Evolutionary conservation across 1,139 yeast genomes (phyloP), one percentile per base, ranked within the genome.

Genomic region (Lodderomyces elongisporus): DNA sequence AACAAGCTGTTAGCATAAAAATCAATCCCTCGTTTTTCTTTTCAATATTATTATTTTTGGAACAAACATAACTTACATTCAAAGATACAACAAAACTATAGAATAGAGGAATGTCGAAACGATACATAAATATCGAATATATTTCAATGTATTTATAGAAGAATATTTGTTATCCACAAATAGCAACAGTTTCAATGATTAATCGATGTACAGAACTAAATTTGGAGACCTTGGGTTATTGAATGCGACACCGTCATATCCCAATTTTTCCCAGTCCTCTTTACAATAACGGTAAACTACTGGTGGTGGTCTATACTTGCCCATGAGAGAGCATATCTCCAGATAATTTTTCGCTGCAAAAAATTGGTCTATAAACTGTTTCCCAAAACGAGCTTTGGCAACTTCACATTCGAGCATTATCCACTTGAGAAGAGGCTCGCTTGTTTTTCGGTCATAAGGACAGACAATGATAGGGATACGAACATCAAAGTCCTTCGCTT

Each of bases 401-500:
- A 56, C 41, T 27, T 68, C 73, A 40, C 75, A 70, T 48, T 78
- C 82, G 32, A 62, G 60, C 43, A 66, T 49, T n/a, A 79, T 74
- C 71, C 74, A 77, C 49, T 53, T 65, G 44, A 65, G 58, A 30
- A 69, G 51, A 46, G 64, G 66, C 36, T 55, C 67, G 36, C 73
- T 70, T 48, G 61, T 66, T 14, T 37, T 47, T 35, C 67, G 58
- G 52, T 78, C 76, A 54, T 56, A 71, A 1, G 81, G 79, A 32
- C 79, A 60, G 0, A 79, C 63, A 0, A 72, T 72, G 3, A 79
- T 54, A 1, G 82, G 83, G 12, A 76, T 60, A 15, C 61, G 51
- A 5, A 74, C 52, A 28, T 65, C 74, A 39, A 72, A 58, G 42
- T 72, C 75, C 43, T 70, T 71, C 4, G 71, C 71, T 35, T 67